Evolutionary conservation across 2,329 filamentous ascomycete genomes (phyloP).

Genomic region (Hirsutella rhossiliensis): DNA sequence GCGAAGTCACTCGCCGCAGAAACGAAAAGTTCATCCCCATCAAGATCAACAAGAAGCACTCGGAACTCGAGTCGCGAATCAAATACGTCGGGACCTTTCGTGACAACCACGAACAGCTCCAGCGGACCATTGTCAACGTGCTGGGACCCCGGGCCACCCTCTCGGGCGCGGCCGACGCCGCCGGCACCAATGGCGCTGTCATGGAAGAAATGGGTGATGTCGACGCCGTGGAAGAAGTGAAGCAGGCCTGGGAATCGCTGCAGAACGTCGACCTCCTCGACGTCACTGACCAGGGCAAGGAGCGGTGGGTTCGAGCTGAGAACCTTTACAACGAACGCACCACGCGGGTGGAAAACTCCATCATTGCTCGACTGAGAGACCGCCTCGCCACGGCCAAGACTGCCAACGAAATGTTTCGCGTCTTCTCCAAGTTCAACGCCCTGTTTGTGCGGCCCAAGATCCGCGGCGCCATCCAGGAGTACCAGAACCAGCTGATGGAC

Average conservation of each 20-base stretch:
- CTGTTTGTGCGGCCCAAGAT: constrained; percentile 99
- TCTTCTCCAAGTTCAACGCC: constrained; percentile 99
- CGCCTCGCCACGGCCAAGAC: constrained; percentile 91
- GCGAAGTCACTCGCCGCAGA: constrained; percentile 83
- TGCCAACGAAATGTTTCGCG: constrained; percentile 98
- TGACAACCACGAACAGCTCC: constrained; percentile 93
- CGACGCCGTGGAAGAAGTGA: constrained; percentile 92
- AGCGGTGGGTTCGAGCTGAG: constrained; percentile 87
- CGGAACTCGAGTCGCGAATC: constrained; percentile 77
- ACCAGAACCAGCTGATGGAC: constrained; percentile 95
- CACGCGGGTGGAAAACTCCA: constrained; percentile 94
- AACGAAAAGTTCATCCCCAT: constrained; percentile 99
- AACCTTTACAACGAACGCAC: constrained; percentile 96
- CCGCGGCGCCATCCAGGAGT: constrained; percentile 91
- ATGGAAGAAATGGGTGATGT: constrained; percentile 95
- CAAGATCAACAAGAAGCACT: constrained; percentile 82
- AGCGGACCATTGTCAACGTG: constrained; percentile 94
- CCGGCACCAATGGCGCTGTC: constrained; percentile 49
- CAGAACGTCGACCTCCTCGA: constrained; percentile 94
- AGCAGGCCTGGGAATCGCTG: constrained; percentile 84
- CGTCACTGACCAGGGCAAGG: constrained; percentile 79
- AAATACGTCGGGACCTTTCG: constrained; percentile 93
- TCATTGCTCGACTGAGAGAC: constrained; percentile 87
- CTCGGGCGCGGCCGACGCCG: constrained; percentile 38
- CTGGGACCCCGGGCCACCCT: constrained; percentile 62